phyloP scores from a whole-genome alignment of 306 rosid genomes.

The Dryas octopetala region DNA sequence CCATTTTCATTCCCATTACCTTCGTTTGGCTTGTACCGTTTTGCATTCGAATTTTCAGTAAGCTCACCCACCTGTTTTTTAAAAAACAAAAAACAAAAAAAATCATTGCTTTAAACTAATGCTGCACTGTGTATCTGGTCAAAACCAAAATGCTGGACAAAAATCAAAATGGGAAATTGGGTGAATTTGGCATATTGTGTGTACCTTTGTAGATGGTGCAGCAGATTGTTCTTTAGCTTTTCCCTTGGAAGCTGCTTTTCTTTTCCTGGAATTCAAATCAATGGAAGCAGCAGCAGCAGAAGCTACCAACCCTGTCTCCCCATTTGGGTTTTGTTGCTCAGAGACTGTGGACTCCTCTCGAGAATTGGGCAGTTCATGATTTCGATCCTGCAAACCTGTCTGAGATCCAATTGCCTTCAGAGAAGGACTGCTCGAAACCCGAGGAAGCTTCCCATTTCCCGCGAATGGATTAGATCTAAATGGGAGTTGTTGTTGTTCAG shows the following conservation, averaged over 20 bases:
- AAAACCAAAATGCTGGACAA: not conserved
- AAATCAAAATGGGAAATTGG: slow-evolving; percentile 9
- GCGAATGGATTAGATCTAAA: slow-evolving; percentile 37
- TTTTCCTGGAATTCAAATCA: slow-evolving; percentile 61
- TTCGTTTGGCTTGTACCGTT: slow-evolving; percentile 53
- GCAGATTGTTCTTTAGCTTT: slow-evolving; percentile 52
- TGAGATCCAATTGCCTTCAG: slow-evolving; percentile 68
- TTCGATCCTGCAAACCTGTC: slow-evolving; percentile 28
- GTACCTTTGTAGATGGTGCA: slow-evolving; percentile 45
- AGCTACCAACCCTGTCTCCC: slow-evolving; percentile 35
- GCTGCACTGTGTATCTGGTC: no score
- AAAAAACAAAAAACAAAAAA: no score
- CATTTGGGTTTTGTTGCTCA: slow-evolving; percentile 47
- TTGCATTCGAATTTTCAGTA: slow-evolving; percentile 48
- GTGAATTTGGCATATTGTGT: slow-evolving; percentile 7
- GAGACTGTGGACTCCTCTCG: slow-evolving; percentile 74
- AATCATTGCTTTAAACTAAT: no score
- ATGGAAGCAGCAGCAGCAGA: slow-evolving; percentile 21
- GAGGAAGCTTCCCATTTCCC: slow-evolving; percentile 41
- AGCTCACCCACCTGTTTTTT: slow-evolving; percentile 46
- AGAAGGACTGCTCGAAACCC: slow-evolving; percentile 81
- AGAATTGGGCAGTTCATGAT: slow-evolving; percentile 41
- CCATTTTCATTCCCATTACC: slow-evolving; percentile 39
- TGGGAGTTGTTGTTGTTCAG: slow-evolving; percentile 10
- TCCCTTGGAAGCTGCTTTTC: slow-evolving; percentile 64